Percentiles rank a stretch among this genome's conserved stretches.
phyloP scores from a whole-genome alignment of 768 basidiomycete genomes.

The Mycena filopes region DNA sequence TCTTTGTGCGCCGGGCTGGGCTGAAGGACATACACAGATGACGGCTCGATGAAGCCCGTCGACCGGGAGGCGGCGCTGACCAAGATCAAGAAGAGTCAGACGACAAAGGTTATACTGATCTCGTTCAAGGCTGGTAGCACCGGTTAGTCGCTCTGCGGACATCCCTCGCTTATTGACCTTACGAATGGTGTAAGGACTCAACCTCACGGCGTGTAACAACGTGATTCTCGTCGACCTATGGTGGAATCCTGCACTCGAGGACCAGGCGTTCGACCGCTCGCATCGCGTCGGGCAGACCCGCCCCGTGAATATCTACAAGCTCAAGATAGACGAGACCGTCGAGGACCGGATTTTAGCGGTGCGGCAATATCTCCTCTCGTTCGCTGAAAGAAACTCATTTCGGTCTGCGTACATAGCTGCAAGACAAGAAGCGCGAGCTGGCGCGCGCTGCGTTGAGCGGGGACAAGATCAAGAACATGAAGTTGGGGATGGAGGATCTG shows the following conservation, averaged over 20 bases:
- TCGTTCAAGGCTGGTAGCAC: conserved; percentile 97
- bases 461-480: conserved; percentile 86
- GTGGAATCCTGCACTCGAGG: conserved; percentile 95
- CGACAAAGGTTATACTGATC: conserved; percentile 84
- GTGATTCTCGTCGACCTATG: conserved; percentile 94
- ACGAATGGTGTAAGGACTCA: conserved; percentile 68
- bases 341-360: conserved; percentile 88
- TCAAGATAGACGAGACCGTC: conserved; percentile 87
- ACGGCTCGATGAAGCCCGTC: conserved; percentile 84
- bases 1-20: conserved; percentile 8
- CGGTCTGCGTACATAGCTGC: conserved; percentile 67
- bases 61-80: conserved; percentile 81
- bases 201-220: conserved; percentile 93
- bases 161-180: conserved; percentile 14
- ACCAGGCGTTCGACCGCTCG: conserved; percentile 93
- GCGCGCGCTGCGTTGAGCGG: conserved; percentile 88
- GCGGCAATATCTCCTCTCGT: conserved; percentile 24
- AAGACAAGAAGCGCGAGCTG: conserved; percentile 89
- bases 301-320: conserved; percentile 88
- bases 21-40: conserved; percentile 68
- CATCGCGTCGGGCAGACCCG: conserved; percentile 91
- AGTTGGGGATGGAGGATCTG: conserved; percentile 87
- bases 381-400: background rate
- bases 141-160: conserved; percentile 56
- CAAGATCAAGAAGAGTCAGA: conserved; percentile 70